Evolutionary conservation across 345 rosid genomes (phyloP), one percentile per base, ranked within the genome.

Genomic region (Euphorbia lathyris): DNA sequence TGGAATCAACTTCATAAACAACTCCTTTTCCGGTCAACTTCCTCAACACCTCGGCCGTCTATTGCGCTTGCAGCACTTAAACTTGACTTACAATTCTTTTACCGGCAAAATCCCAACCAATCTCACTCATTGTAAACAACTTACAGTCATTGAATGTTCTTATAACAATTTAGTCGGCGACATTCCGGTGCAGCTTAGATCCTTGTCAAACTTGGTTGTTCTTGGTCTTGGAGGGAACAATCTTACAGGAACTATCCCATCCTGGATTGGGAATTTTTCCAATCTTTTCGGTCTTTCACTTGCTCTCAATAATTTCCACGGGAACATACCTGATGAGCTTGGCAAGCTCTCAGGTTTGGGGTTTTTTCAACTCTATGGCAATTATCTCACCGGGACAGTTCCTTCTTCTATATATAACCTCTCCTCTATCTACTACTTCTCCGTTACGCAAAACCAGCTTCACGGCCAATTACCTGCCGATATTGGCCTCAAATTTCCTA

Each of bases 361-460:
- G 2, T 9, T 32, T 43, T 40, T 74, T 12, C 68, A 45, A 11
- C 11, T 78, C 52, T 23, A 25, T 23, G 74, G 32, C 12, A 83
- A 80, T 65, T 50, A 32, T 27, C 51, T 81, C 0, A 62, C 72
- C 11, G 84, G 87, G 55, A 45, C 23, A 0, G 11, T 71, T 53
- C 84, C 84, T 14, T 1, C 77, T 48, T 60, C 78, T 7, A 61
- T 80, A 17, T 83, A 52, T 36, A 81, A 83, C 63, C 58, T 78
- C 26, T 78, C 84, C 13, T 64, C 74, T 16, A 8, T 81, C 9
- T 27, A 23, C 29, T 22, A 1, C 32, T 68, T 74, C 25, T 29
- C 71, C n/a, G 67, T 72, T 11, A 11, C 71, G 17, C 66, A 71
- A 36, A 83, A 84, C 71, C 43, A 63, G 42, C 70, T 77, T 11